Base-by-base conservation (phyloP, 2,329 filamentous ascomycete species). In the Cryphonectria nitschkei region DNA sequence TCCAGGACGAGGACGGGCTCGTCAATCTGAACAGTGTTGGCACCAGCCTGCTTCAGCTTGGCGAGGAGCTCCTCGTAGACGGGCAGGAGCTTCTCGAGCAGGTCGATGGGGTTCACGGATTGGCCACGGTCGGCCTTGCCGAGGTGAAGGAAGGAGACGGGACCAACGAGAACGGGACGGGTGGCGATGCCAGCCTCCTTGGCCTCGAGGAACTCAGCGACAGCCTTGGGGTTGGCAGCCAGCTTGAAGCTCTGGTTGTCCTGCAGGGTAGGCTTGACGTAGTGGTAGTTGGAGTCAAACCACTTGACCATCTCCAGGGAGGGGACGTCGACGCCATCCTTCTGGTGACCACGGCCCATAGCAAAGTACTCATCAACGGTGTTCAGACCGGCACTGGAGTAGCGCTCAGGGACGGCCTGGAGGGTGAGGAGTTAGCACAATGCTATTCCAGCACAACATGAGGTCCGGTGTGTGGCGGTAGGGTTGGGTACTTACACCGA, bases 231-330 rank as follows among this genome's bases (percentile, higher is more conserved):
- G 84, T 91, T 92, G 77, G 89, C 85, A 74, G 88, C 84, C 74
- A 99, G 93, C 85, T 92, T 95, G 91, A 99, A 99, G 80, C 89
- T 91, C 90, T 99, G 96, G 89, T 93, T 92, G 86, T 98, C 92
- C 86, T 98, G 94, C 76, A 99, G 90, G 74, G 96, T 98, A 75
- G 96, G 96, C 91, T 98, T 98, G 86, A 98, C 96, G 84, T 99
- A 99, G 90, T 98, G 96, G 92, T 99, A 99, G 92, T 99, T 99
- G 76, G 94, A 97, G 89, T 99, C 96, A 82, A 99, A 99, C 96
- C 96, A 99, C 89, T 99, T 99, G 79, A 99, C 96, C 96, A 99
- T 99, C 89, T 99, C 96, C 84, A 97, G 87, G 80, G 88, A 89
- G 78, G 95, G 94, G 76, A 98, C 96, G 84, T 99, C 96, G 78